phyloP scores from a whole-genome alignment of 352 stramenopile species.

The Globisporangium abappressorium region DNA sequence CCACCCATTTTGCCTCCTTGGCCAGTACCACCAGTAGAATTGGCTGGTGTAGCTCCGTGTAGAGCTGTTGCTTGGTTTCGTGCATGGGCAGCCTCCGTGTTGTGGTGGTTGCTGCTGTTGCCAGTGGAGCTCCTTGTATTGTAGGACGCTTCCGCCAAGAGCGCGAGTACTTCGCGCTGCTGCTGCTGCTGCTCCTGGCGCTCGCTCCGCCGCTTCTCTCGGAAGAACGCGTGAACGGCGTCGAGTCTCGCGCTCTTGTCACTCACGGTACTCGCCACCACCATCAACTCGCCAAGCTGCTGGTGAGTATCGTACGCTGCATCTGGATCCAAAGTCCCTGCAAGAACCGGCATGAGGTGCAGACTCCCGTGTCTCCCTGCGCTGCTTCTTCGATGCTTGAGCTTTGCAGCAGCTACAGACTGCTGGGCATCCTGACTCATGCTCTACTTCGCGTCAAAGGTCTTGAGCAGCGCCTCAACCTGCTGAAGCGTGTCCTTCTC shows the following conservation, averaged over 20 bases:
- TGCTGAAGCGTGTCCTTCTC: constrained; percentile 48
- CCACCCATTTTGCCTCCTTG: not conserved
- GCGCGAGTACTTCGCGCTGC: constrained; percentile 15
- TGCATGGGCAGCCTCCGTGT: not conserved
- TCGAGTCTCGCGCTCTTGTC: constrained; percentile 23
- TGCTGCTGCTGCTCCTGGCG: constrained; percentile 39
- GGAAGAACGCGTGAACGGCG: constrained; percentile 42
- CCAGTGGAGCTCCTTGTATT: not conserved
- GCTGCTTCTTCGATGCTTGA: not conserved
- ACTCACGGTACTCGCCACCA: not conserved
- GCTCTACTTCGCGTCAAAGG: constrained; percentile 26
- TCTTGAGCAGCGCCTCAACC: constrained; percentile 40
- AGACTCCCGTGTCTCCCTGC: constrained; percentile 1
- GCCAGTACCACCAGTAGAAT: not conserved
- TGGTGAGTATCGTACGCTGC: not conserved
- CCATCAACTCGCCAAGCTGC: not conserved
- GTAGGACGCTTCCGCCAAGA: constrained; percentile 5
- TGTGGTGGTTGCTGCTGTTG: not conserved
- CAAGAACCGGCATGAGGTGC: not conserved
- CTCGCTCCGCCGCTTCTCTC: constrained; percentile 35
- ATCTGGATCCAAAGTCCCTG: not conserved
- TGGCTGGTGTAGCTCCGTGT: not conserved
- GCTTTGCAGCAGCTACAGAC: not conserved
- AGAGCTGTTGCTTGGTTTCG: not conserved
- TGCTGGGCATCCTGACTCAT: constrained; percentile 8